A percentile compares a stretch with the other conserved stretches of the same genome.
Evolutionary conservation across 768 basidiomycete species (phyloP).

Genomic region (Podaxis sp.): DNA sequence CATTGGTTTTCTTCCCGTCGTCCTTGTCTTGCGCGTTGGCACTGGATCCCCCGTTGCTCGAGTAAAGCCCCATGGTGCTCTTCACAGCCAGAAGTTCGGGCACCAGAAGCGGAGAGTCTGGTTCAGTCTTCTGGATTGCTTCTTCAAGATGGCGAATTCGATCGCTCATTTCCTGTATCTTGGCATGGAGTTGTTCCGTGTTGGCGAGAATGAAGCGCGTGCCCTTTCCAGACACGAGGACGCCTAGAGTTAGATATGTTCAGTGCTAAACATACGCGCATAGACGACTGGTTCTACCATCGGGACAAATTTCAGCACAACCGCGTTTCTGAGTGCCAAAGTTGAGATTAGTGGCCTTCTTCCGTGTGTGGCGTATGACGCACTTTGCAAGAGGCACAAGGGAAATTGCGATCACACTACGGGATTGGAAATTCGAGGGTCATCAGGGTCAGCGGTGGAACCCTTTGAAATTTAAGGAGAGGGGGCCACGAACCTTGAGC

Average conservation of each 20-base stretch:
- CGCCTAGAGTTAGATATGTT: slow-evolving; percentile 34
- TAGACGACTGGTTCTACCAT: slow-evolving; percentile 36
- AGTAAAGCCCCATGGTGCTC: slow-evolving; percentile 52
- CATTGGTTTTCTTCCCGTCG: slow-evolving; percentile 1
- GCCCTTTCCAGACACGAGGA: slow-evolving; percentile 64
- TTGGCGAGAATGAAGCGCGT: slow-evolving; percentile 68
- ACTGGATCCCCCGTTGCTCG: slow-evolving; percentile 20
- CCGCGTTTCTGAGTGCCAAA: slow-evolving; percentile 49
- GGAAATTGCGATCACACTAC: slow-evolving; percentile 52
- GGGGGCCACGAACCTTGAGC: slow-evolving; percentile 45
- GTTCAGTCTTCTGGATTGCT: slow-evolving; percentile 36
- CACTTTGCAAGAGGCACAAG: slow-evolving; percentile 45
- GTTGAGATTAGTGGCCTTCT: slow-evolving; percentile 3
- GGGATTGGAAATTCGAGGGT: slow-evolving; percentile 3
- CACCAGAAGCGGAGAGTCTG: slow-evolving; percentile 47
- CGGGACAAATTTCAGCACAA: slow-evolving; percentile 65
- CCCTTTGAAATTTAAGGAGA: slow-evolving; percentile 8
- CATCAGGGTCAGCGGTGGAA: slow-evolving; percentile 14
- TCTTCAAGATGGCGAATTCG: slow-evolving; percentile 63
- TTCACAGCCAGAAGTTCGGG: slow-evolving; percentile 52
- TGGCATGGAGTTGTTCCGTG: slow-evolving; percentile 61
- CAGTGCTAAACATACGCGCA: neutral
- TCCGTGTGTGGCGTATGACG: slow-evolving; percentile 7
- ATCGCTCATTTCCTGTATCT: slow-evolving; percentile 67
- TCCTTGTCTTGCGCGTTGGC: slow-evolving; percentile 4